A percentile compares a stretch with the other conserved stretches of the same genome.
phyloP scores from a whole-genome alignment of 2,329 filamentous ascomycete species.

The Cytospora piceicola region DNA sequence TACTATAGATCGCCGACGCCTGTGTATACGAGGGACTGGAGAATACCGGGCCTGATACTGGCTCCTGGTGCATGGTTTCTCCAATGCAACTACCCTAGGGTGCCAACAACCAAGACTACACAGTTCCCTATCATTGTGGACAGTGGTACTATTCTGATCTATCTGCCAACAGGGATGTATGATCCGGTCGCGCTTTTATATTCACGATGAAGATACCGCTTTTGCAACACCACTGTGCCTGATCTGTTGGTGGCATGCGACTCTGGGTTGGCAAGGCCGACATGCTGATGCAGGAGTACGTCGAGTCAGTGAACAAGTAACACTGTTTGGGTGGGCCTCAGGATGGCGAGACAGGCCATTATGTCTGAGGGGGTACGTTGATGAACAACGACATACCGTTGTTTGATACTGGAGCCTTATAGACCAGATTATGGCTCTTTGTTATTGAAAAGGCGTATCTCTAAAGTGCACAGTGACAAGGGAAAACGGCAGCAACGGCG shows the following conservation, averaged over 20 bases:
- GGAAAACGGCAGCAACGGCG: too few relatives aligned
- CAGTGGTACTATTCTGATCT: conserved; percentile 35
- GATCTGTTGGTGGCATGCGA: conserved; percentile 18
- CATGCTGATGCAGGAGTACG: conserved; percentile 17
- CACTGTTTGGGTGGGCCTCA: conserved; percentile 17
- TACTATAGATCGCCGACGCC: conserved; percentile 35
- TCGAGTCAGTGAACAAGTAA: background rate
- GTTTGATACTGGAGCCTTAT: conserved; percentile 24
- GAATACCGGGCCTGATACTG: conserved; percentile 18
- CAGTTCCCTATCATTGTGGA: conserved; percentile 37
- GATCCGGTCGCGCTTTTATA: conserved; percentile 35
- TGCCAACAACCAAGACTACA: conserved; percentile 36
- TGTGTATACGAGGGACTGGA: conserved; percentile 34
- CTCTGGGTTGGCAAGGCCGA: conserved; percentile 22
- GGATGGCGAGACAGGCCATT: conserved; percentile 18
- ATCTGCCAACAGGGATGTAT: conserved; percentile 37
- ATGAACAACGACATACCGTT: conserved; percentile 27
- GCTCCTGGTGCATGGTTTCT: conserved; percentile 2
- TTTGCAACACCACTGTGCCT: conserved; percentile 38
- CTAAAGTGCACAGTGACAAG: background rate
- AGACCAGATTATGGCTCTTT: conserved; percentile 18
- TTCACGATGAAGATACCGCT: conserved; percentile 31
- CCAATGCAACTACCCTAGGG: conserved; percentile 25
- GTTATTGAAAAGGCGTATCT: background rate
- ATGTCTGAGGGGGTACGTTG: conserved; percentile 24